A percentile compares a stretch with the other conserved stretches of the same genome.
Conservation (phyloP, 805 yeast genomes). For the Grigorovia yakushimaensis region DNA sequence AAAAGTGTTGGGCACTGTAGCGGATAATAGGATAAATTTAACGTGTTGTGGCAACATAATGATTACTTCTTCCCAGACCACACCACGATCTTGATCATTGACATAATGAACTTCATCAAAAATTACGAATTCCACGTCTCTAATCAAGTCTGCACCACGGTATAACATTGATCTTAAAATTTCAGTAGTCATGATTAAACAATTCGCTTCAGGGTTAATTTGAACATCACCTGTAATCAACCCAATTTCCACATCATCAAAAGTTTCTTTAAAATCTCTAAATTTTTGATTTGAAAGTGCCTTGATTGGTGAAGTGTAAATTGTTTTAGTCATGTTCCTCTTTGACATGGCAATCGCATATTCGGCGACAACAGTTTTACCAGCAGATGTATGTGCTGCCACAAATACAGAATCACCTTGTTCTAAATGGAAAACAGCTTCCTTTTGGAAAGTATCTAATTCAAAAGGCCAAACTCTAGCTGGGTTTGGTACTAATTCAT, state of each 20-base stretch:
- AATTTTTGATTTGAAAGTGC: conserved; percentile 86
- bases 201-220: conserved; percentile 91
- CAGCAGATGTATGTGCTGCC: conserved; percentile 98
- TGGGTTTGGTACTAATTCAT: conserved; percentile 83
- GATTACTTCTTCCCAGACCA: conserved; percentile 98
- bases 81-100: conserved; percentile 94
- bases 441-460: conserved; percentile 90
- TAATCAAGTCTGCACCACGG: conserved; percentile 88
- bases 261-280: conserved; percentile 73
- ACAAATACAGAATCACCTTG: conserved; percentile 98
- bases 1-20: conserved; percentile 96
- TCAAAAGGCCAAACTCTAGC: conserved; percentile 94
- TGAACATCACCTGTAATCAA: conserved; percentile 96
- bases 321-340: conserved; percentile 92
- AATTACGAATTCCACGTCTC: conserved; percentile 95
- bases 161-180: conserved; percentile 91
- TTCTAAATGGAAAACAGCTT: conserved; percentile 91
- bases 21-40: conserved; percentile 80
- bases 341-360: conserved; percentile 96
- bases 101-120: conserved; percentile 98
- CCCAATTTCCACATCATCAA: conserved; percentile 80
- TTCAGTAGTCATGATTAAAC: conserved; percentile 96
- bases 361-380: conserved; percentile 96
- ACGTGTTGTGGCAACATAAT: conserved; percentile 97
- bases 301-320: conserved; percentile 91